phyloP scores from a whole-genome alignment of 192 early-diverging fungal species.

The Paraglomus occultum region DNA sequence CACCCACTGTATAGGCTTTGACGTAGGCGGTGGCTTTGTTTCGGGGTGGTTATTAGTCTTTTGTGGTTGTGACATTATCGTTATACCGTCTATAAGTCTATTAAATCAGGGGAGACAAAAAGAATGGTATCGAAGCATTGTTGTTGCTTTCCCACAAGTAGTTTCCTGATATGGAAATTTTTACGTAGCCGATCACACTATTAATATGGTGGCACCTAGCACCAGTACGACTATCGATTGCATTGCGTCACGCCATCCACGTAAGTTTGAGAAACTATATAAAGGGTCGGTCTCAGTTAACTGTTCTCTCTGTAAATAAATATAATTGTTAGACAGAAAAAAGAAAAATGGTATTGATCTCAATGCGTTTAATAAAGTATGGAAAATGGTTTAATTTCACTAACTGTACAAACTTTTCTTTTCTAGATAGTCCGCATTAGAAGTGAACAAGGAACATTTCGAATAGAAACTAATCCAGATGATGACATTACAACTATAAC shows the following conservation, averaged over 20 bases:
- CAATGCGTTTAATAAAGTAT: too few species aligned
- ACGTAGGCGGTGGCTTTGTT: too few species aligned
- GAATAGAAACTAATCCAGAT: constrained; percentile 58
- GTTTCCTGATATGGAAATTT: neutral
- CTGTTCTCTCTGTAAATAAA: too few species aligned
- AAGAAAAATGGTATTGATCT: too few species aligned
- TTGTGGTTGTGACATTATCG: too few species aligned
- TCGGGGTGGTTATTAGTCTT: too few species aligned
- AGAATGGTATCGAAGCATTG: constrained; percentile 7
- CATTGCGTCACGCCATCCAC: too few species aligned
- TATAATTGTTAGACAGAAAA: too few species aligned
- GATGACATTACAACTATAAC: constrained; percentile 51
- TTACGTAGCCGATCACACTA: neutral
- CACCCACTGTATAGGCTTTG: neutral
- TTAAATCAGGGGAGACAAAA: neutral
- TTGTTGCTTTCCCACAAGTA: constrained; percentile 1
- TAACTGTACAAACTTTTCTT: neutral
- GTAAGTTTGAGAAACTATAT: too few species aligned
- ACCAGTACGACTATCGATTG: too few species aligned
- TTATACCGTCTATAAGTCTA: neutral
- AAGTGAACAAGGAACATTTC: constrained; percentile 64
- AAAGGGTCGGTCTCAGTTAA: too few species aligned
- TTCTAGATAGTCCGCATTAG: constrained; percentile 66
- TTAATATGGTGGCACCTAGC: neutral
- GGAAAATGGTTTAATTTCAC: neutral